A percentile compares a stretch with the other conserved stretches of the same genome.
phyloP scores from a whole-genome alignment of 2,329 filamentous ascomycete genomes.

The Westerdykella sp. region DNA sequence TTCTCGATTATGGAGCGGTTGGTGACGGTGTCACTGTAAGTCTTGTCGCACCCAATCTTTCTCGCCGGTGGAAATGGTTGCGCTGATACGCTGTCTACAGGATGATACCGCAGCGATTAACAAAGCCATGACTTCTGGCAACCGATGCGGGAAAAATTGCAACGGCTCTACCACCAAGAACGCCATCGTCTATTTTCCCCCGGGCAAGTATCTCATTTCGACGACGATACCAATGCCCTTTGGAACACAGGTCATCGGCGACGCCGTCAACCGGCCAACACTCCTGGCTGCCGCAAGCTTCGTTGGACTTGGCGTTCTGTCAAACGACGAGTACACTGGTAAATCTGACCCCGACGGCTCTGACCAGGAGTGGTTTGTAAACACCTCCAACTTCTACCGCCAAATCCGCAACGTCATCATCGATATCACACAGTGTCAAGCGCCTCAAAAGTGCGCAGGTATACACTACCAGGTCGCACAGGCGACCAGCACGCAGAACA shows the following conservation, averaged over 20 bases:
- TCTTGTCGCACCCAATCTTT: slow-evolving; percentile 11
- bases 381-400: slow-evolving; percentile 59
- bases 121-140: slow-evolving; percentile 29
- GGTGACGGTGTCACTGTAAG: slow-evolving; percentile 53
- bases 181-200: slow-evolving; percentile 49
- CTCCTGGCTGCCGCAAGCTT: slow-evolving; percentile 52
- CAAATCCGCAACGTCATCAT: slow-evolving; percentile 61
- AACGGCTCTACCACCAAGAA: slow-evolving; percentile 42
- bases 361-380: slow-evolving; percentile 40
- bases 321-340: no score
- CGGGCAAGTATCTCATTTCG: slow-evolving; percentile 51
- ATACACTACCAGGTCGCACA: slow-evolving; percentile 45
- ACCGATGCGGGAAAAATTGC: slow-evolving; percentile 40
- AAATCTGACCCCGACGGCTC: slow-evolving; percentile 41
- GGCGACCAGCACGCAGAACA: slow-evolving; percentile 41
- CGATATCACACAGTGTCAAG: slow-evolving; percentile 48
- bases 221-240: no score
- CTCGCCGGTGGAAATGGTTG: slow-evolving; percentile 47
- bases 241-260: slow-evolving; percentile 46
- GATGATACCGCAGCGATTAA: slow-evolving; percentile 70
- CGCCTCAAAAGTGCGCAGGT: slow-evolving; percentile 39
- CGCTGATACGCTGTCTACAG: slow-evolving; percentile 55
- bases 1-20: slow-evolving; percentile 40
- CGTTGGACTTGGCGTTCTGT: slow-evolving; percentile 49
- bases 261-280: slow-evolving; percentile 51